Percentiles rank a stretch among this genome's conserved stretches.
phyloP scores from a whole-genome alignment of 345 rosid genomes.

The Syzygium aqueum region DNA sequence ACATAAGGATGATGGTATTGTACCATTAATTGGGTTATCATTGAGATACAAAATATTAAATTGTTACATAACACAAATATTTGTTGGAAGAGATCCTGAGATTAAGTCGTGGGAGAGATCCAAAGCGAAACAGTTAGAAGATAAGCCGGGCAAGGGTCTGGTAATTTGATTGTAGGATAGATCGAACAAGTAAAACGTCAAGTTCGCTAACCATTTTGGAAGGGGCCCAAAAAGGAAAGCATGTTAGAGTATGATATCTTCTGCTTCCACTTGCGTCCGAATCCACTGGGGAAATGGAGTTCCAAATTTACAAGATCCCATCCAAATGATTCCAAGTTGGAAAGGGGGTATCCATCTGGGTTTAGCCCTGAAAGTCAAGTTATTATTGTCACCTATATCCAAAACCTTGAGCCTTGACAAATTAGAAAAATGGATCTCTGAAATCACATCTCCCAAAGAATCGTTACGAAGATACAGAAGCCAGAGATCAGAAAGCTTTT shows the following conservation, averaged over 20 bases:
- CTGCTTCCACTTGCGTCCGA: not conserved
- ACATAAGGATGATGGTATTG: not conserved
- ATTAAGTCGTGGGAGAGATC: not conserved
- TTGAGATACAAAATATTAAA: not conserved
- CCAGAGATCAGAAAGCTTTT: no score
- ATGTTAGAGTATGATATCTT: not conserved
- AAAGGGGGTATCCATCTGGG: not conserved
- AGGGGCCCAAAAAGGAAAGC: not conserved
- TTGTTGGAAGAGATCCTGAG: not conserved
- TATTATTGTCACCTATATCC: not conserved
- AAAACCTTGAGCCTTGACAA: not conserved
- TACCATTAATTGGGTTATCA: not conserved
- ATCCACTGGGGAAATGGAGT: not conserved
- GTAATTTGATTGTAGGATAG: not conserved
- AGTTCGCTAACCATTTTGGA: not conserved
- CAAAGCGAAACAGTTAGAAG: fast-evolving
- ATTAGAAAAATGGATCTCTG: not conserved
- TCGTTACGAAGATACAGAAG: no score
- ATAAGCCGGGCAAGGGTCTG: not conserved
- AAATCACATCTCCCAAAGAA: not conserved
- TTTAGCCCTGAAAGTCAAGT: not conserved
- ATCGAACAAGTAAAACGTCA: not conserved
- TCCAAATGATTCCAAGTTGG: fast-evolving
- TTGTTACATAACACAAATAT: not conserved
- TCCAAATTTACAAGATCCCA: not conserved